These are phyloP conservation scores for Cryptosporidium baileyi DNA, from an alignment of 169 alveolate genomes.

Conservation along the genomic window DNA sequence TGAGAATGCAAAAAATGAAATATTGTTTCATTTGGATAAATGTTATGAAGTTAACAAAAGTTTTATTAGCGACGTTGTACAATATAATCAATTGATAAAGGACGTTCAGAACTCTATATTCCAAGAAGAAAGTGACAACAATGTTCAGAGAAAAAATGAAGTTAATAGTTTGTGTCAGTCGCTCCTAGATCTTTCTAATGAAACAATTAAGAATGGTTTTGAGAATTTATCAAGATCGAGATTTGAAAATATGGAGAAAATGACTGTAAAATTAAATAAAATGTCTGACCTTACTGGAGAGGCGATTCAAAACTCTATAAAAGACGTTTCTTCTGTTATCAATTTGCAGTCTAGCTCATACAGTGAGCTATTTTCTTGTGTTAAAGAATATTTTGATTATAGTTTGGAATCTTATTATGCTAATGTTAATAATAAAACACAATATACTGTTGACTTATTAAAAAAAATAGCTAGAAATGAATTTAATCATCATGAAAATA, in stretches of 20 bases:
- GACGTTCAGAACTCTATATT: not conserved
- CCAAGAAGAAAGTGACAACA: constrained; percentile 8
- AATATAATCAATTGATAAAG: not conserved
- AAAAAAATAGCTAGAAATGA: not conserved
- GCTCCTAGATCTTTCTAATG: not conserved
- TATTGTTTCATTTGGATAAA: not conserved
- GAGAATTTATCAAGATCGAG: not conserved
- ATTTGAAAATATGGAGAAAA: not conserved
- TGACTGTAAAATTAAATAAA: not conserved
- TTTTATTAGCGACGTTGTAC: not conserved
- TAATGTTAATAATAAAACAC: not conserved
- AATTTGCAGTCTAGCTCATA: constrained; percentile 18
- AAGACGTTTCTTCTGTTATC: constrained; percentile 5
- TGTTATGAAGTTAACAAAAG: not conserved
- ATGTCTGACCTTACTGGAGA: not conserved
- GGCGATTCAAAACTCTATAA: constrained; percentile 5
- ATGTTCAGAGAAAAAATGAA: constrained; percentile 1
- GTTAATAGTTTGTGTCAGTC: not conserved
- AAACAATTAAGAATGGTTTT: not conserved
- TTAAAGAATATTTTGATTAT: constrained; percentile 8
- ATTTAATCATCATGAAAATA: not conserved
- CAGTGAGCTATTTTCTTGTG: constrained; percentile 15
- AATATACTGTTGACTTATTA: not conserved
- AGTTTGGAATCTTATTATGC: not conserved
- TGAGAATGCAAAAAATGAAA: not conserved